Conservation (phyloP, 2,329 filamentous ascomycete species). For the Aspergillus vadensis region DNA sequence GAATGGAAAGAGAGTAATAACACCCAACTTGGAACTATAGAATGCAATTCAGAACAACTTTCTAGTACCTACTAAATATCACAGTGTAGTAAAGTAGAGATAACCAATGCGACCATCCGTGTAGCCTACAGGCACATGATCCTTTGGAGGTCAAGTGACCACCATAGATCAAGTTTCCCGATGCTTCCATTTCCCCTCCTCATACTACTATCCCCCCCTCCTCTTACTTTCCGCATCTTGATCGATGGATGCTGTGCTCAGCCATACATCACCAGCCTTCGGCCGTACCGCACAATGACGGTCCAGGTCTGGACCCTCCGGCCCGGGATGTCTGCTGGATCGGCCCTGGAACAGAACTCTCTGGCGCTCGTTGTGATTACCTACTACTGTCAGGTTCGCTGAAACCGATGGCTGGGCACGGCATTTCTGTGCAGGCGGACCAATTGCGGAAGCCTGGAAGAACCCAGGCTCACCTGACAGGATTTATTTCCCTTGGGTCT, state of each 20-base stretch:
- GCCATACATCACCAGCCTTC: not conserved
- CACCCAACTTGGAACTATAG: too few species aligned
- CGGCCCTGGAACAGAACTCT: not conserved
- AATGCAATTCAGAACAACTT: too few species aligned
- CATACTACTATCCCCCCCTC: not conserved
- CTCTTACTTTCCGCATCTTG: too few species aligned
- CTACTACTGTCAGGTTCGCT: not conserved
- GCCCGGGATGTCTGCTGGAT: conserved; percentile 2
- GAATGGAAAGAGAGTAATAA: too few species aligned
- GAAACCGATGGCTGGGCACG: not conserved
- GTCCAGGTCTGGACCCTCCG: not conserved
- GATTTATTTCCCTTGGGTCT: conserved; percentile 2
- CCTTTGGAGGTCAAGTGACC: conserved; percentile 1
- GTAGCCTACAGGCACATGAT: not conserved
- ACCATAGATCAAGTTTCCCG: not conserved
- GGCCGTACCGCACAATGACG: not conserved
- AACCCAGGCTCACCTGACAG: conserved; percentile 1
- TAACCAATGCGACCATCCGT: not conserved
- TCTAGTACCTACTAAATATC: too few species aligned
- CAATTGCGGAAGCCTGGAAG: not conserved
- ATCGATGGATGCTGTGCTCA: not conserved
- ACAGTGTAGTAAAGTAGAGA: too few species aligned
- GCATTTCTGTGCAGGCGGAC: not conserved
- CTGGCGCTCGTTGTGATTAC: not conserved
- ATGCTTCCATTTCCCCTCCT: not conserved